Conservation (phyloP, 495 filamentous ascomycete species). For the Xylaria sp. region DNA sequence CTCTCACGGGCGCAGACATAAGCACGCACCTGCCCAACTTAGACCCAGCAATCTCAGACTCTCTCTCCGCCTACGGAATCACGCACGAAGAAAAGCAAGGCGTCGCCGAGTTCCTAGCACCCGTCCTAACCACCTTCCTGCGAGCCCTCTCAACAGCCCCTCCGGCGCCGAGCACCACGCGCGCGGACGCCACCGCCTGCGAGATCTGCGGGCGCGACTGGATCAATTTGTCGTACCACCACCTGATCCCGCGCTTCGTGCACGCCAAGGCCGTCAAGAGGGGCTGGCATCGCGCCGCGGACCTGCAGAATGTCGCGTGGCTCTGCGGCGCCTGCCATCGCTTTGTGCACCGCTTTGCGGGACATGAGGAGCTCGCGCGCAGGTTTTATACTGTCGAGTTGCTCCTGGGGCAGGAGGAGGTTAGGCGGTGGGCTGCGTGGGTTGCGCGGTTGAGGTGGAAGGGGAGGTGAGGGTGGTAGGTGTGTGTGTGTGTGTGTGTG, state of each 20-base stretch:
- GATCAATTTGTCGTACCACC: constrained; percentile 83
- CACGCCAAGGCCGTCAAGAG: constrained; percentile 81
- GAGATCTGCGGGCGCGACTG: constrained; percentile 83
- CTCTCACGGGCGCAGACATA: constrained; percentile 46
- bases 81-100: constrained; percentile 46
- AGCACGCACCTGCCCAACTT: constrained; percentile 46
- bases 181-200: constrained; percentile 64
- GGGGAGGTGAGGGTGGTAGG: constrained; percentile 43
- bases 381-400: constrained; percentile 75
- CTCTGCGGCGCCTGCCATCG: constrained; percentile 87
- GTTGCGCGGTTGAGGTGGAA: constrained; percentile 72
- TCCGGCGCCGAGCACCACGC: constrained; percentile 64
- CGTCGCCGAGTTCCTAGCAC: constrained; percentile 62
- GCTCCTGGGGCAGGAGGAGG: constrained; percentile 74
- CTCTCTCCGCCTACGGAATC: constrained; percentile 67
- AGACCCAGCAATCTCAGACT: constrained; percentile 63
- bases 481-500: too few relatives aligned
- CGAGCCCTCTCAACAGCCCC: constrained; percentile 61
- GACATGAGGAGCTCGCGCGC: constrained; percentile 80
- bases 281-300: constrained; percentile 80
- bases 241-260: constrained; percentile 77
- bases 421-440: constrained; percentile 72
- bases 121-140: constrained; percentile 67
- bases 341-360: constrained; percentile 79
- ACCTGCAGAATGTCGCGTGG: constrained; percentile 85